A percentile compares a stretch with the other conserved stretches of the same genome.
Conservation (phyloP, 2,329 filamentous ascomycete species). For the Talaromyces sp. region DNA sequence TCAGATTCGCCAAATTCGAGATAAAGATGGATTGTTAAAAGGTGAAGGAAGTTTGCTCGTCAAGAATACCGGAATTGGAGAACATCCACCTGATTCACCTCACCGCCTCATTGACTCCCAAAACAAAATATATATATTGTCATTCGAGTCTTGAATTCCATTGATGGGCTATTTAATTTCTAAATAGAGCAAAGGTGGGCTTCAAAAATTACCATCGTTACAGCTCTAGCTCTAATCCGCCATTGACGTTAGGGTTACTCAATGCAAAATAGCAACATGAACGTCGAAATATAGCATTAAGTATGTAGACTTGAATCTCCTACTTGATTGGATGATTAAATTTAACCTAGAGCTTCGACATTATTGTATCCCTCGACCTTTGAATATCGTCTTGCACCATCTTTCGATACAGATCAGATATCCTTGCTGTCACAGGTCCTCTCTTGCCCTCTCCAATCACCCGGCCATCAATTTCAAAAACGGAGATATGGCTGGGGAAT, state of each 20-base stretch:
- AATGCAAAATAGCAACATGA: neutral
- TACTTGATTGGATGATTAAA: neutral
- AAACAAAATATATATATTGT: neutral
- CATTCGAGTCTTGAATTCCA: neutral
- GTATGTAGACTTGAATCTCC: too few relatives aligned
- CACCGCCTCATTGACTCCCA: neutral
- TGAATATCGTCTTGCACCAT: neutral
- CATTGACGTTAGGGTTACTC: neutral
- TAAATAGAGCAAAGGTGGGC: too few relatives aligned
- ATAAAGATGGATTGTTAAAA: neutral
- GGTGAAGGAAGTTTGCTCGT: neutral
- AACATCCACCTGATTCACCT: neutral
- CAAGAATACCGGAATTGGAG: neutral
- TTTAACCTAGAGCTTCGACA: neutral
- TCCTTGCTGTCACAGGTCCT: neutral
- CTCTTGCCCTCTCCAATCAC: conserved; percentile 2
- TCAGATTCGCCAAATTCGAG: neutral
- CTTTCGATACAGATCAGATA: neutral
- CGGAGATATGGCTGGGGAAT: neutral
- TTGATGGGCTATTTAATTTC: neutral
- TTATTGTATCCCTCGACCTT: neutral
- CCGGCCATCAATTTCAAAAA: neutral
- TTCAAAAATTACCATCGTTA: too few relatives aligned
- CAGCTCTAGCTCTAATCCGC: neutral
- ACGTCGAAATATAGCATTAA: neutral